Evolutionary conservation across 192 early-diverging fungal genomes (phyloP), one percentile per base, ranked within the genome.

Genomic region (Umbelopsis isabellina): DNA sequence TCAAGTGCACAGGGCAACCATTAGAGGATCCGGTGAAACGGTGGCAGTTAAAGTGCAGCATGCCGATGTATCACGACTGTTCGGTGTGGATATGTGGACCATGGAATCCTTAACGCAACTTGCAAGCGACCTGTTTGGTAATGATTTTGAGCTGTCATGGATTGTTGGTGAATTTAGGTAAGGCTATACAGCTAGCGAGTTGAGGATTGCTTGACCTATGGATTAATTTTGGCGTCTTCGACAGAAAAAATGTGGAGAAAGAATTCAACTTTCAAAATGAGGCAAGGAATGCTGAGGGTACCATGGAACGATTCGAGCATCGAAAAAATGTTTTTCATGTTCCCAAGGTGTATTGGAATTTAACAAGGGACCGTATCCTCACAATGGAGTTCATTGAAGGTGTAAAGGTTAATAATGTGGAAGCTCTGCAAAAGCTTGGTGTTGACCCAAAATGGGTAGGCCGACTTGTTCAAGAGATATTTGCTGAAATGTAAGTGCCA

Each of bases 41-140:
- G 94, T 98, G 7, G 96, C 96, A 1, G 90, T 98, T 78, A 98
- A 98, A 78, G 81, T 97, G 23, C 96, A 98, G 79, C 96, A 98
- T 69, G 91, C 93, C n/a, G 83, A 93, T 35, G 83, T 87, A 33
- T 78, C 69, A 37, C 66, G 50, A 27, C 87, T 92, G 70, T 85
- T 91, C 49, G 84, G 86, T 33, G 83, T 96, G 46, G 94, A 95
- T 67, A 92, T 94, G 78, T 61, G 55, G 55, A 85, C 87, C 5
- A 90, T 92, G 0, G 88, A 90, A 0, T 80, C 85, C 0, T 79
- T 85, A 2, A 78, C 93, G 53, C 81, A 92, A 4, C 72, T 78
- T 27, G 71, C 83, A 45, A 79, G 92, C 45, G 88, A 92, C 68
- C 77, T 80, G 30, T 68, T 92, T 16, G 96, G 97, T 52, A 91